Evolutionary conservation across 139 green algal species (phyloP), one percentile per base, ranked within the genome.

Genomic region (Diplosphaera chodatii): DNA sequence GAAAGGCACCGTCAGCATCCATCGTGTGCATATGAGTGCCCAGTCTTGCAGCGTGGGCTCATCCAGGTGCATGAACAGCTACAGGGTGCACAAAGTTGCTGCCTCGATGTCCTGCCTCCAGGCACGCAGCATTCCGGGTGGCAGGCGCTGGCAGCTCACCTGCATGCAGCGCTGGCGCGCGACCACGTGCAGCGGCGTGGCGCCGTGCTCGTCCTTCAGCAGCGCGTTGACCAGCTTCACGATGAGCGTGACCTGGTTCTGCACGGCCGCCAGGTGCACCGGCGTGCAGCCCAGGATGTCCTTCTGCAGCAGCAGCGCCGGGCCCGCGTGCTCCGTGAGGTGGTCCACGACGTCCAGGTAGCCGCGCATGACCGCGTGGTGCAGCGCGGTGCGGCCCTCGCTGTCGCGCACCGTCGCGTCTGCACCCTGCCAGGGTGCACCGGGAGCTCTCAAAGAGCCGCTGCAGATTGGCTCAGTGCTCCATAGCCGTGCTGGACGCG

Each of bases 241-340:
- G 48, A 89, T 87, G 28, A 90, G 74, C 29, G 76, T 78, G 64
- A 88, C 78, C 75, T 88, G 82, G 48, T 88, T 88, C 68, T 88
- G 82, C 48, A 89, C 74, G n/a, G 84, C 84, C 18, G 83, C 84
- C 32, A 90, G 69, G 73, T 90, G 84, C 27, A 90, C 74, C 1
- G 84, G 84, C 1, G 84, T 90, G 70, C 83, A 89, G 40, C 73
- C 77, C 30, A 90, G 70, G 16, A 90, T 78, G 69, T 90, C 84
- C 32, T 81, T 82, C 16, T 70, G 70, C 27, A 89, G 70, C 66
- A 88, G 67, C 37, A 87, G 62, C 63, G 33, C 66, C 20, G 83
- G 75, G 34, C 74, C 76, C 37, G 74, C 77, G 20, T 64, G 32
- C 5, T 56, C 65, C 59, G 89, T 70, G 40, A 90, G 71, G 16